Evolutionary conservation across 768 basidiomycete species (phyloP).

Genomic region (Galerina marginata): DNA sequence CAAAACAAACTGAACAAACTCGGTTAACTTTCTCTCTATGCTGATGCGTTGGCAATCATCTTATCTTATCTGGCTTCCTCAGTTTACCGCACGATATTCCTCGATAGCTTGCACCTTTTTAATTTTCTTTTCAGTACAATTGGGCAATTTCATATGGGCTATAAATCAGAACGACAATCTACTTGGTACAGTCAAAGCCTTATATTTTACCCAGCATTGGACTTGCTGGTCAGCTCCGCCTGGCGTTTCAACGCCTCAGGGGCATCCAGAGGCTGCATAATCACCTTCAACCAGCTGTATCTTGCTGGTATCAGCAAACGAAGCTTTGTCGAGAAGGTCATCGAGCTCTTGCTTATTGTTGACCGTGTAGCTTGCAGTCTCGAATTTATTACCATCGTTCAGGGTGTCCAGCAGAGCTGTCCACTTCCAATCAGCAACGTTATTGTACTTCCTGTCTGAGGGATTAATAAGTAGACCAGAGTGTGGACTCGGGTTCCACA

Average conservation of each 20-base stretch:
- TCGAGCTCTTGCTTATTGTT: constrained; percentile 70
- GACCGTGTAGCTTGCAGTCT: constrained; percentile 64
- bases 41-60: constrained; percentile 24
- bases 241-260: constrained; percentile 65
- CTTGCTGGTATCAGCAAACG: constrained; percentile 66
- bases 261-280: constrained; percentile 77
- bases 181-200: no score
- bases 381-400: constrained; percentile 50
- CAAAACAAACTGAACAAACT: background rate
- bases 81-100: no score
- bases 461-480: background rate
- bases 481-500: constrained; percentile 20
- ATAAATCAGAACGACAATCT: no score
- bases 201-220: constrained; percentile 33
- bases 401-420: constrained; percentile 64
- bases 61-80: constrained; percentile 33
- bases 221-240: constrained; percentile 57
- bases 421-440: constrained; percentile 85
- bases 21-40: background rate
- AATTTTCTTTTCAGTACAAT: no score
- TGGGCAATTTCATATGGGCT: no score
- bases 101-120: no score
- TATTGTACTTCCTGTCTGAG: constrained; percentile 74
- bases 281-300: constrained; percentile 83
- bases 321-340: constrained; percentile 62